These are phyloP conservation scores for Xylaria telfairii DNA, from an alignment of 495 filamentous ascomycete species.

Conservation along the genomic window DNA sequence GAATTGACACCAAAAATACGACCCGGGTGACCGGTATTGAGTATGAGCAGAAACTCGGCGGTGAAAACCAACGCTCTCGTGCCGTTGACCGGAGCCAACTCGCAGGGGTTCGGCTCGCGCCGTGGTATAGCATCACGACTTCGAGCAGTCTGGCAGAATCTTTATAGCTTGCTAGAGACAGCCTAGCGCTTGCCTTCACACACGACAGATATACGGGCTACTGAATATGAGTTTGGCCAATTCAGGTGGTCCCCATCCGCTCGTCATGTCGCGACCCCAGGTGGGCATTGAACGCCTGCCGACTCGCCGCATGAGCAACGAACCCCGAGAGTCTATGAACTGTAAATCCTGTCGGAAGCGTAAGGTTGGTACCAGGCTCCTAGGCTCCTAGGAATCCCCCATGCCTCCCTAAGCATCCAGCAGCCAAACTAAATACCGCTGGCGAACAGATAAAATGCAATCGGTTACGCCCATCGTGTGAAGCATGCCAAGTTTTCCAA, in stretches of 20 bases:
- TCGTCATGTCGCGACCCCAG: constrained; percentile 73
- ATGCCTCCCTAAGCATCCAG: constrained; percentile 6
- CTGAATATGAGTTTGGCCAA: constrained; percentile 39
- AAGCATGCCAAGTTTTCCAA: constrained; percentile 87
- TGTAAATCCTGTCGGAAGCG: constrained; percentile 91
- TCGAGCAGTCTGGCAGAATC: not conserved
- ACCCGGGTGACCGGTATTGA: constrained; percentile 5
- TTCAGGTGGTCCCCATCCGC: constrained; percentile 41
- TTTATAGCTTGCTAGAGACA: not conserved
- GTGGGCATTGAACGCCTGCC: constrained; percentile 85
- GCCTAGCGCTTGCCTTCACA: not conserved
- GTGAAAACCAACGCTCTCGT: constrained; percentile 7
- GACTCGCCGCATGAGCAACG: constrained; percentile 71
- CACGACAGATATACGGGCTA: constrained; percentile 29
- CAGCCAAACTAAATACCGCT: constrained; percentile 30
- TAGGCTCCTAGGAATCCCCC: not conserved
- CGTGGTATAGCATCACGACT: constrained; percentile 10
- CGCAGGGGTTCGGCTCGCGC: not conserved
- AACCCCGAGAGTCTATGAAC: constrained; percentile 89
- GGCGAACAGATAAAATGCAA: constrained; percentile 84
- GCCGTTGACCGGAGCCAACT: constrained; percentile 12
- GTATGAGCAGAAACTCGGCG: constrained; percentile 14
- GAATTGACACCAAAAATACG: not conserved
- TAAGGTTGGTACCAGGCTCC: constrained; percentile 61
- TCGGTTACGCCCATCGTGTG: constrained; percentile 80